Conservation (phyloP, 371 early-diverging fungal species). For the Actinomortierella wolfii region DNA sequence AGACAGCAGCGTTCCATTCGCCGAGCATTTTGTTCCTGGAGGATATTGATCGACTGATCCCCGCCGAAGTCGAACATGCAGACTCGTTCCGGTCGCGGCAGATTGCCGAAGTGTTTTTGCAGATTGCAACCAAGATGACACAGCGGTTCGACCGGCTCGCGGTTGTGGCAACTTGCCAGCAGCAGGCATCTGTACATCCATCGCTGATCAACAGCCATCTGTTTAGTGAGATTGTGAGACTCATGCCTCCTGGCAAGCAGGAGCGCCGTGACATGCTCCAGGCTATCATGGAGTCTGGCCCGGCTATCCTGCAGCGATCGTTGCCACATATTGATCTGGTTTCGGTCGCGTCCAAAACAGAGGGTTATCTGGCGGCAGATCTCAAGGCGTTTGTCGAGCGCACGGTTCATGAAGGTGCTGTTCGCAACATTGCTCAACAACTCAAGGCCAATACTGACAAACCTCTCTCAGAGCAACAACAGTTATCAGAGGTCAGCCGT, state of each 20-base stretch:
- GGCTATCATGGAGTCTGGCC: conserved; percentile 34
- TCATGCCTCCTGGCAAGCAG: conserved; percentile 71
- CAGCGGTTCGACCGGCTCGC: conserved; percentile 57
- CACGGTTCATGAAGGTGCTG: conserved; percentile 81
- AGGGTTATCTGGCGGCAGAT: conserved; percentile 90
- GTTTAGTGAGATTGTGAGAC: conserved; percentile 67
- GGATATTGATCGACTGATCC: conserved; percentile 93
- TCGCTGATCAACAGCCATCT: conserved; percentile 66
- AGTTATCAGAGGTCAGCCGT: background rate
- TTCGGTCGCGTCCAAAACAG: conserved; percentile 79
- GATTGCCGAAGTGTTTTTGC: conserved; percentile 69
- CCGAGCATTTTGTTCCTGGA: conserved; percentile 94
- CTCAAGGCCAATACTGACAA: conserved; percentile 9
- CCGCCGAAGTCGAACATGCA: conserved; percentile 83
- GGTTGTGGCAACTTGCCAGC: conserved; percentile 73
- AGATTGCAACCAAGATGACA: conserved; percentile 51
- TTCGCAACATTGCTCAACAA: conserved; percentile 62
- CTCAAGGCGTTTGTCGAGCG: conserved; percentile 79
- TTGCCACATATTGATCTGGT: conserved; percentile 64
- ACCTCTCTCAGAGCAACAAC: no score
- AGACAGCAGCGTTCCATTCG: conserved; percentile 75
- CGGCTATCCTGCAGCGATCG: conserved; percentile 47
- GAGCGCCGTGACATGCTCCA: conserved; percentile 63
- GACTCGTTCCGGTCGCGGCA: conserved; percentile 74
- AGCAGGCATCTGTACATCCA: conserved; percentile 71